Evolutionary conservation across 148 eudicot species (phyloP).

Genomic region (Camellia granthamiana): DNA sequence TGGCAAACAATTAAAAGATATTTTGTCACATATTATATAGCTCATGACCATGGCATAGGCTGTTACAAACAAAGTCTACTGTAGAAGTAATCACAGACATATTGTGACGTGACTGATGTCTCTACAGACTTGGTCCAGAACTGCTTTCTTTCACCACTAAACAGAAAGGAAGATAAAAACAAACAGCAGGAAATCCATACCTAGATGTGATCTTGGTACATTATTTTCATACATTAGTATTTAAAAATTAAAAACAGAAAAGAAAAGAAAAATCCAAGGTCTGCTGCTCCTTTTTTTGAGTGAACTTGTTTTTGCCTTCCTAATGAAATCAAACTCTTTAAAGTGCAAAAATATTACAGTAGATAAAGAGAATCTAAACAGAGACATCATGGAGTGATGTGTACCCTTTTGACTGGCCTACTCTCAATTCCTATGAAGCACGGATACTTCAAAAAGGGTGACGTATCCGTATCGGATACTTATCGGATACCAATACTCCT

Average conservation of each 20-base stretch:
- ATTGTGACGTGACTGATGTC: too few species aligned
- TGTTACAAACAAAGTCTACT: background rate
- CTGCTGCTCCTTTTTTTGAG: background rate
- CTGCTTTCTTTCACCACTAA: background rate
- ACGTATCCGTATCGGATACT: too few species aligned
- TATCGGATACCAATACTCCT: too few species aligned
- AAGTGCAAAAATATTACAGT: background rate
- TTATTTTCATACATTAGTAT: background rate
- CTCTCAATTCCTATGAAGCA: too few species aligned
- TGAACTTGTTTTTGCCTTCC: background rate
- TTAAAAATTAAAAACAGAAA: background rate
- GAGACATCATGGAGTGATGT: background rate
- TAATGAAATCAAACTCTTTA: background rate
- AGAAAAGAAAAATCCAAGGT: background rate
- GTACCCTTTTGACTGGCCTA: background rate
- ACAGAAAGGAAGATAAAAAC: background rate
- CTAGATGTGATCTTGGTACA: background rate
- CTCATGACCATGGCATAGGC: background rate
- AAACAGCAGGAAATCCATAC: background rate
- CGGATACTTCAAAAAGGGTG: too few species aligned
- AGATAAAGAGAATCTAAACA: background rate
- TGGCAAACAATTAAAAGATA: constrained; percentile 1
- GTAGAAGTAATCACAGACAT: background rate
- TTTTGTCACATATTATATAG: background rate
- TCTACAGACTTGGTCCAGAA: background rate